These are phyloP conservation scores for Stentor coeruleus DNA, from an alignment of 73 alveolate species.

Conservation along the genomic window DNA sequence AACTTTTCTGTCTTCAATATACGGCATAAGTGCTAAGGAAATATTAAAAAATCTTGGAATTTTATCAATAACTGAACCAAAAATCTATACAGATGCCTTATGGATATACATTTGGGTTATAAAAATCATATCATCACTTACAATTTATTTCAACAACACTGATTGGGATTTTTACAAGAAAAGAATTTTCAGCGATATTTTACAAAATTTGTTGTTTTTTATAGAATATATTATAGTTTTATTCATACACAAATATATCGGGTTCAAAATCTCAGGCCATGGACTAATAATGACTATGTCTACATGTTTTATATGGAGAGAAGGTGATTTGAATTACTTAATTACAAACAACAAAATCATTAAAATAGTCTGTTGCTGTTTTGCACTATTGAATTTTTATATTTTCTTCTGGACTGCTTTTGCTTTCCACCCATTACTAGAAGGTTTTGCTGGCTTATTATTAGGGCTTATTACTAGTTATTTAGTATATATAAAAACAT, in stretches of 20 bases:
- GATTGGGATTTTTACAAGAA: neutral
- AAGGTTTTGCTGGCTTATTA: neutral
- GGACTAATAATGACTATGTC: neutral
- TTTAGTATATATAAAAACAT: no score
- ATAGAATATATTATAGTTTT: neutral
- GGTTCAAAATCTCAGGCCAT: neutral
- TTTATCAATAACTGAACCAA: neutral
- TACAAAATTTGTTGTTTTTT: neutral
- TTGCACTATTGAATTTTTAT: no score
- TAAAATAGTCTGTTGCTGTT: neutral
- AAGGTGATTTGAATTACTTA: neutral
- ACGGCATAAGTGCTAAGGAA: no score
- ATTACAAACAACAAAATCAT: no score
- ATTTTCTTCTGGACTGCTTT: neutral
- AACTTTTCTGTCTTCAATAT: no score
- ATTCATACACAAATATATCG: neutral
- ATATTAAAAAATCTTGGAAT: slow-evolving; percentile 1
- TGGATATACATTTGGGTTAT: neutral
- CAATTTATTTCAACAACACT: no score
- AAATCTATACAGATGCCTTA: neutral
- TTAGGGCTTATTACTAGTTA: neutral
- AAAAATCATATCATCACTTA: no score
- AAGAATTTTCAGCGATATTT: neutral
- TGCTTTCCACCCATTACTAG: neutral
- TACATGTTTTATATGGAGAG: neutral